Conservation (phyloP, 345 rosid genomes). For the Iberis pinnata region DNA sequence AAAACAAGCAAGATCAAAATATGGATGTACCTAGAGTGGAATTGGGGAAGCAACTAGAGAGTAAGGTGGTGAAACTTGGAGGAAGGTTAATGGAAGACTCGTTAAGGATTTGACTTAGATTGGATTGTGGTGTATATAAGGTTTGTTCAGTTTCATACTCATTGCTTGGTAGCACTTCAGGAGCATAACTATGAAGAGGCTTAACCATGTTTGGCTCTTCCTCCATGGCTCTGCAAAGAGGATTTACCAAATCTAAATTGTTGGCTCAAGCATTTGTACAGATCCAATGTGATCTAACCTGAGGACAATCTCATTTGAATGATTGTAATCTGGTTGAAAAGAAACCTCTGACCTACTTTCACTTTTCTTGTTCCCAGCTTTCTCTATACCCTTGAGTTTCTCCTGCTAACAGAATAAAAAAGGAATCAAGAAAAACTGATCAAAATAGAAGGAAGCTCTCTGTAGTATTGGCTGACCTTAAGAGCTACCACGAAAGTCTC, state of each 20-base stretch:
- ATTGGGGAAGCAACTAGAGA: slow-evolving; percentile 46
- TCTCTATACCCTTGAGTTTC: slow-evolving; percentile 31
- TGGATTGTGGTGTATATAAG: slow-evolving; percentile 25
- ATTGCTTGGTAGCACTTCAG: slow-evolving; percentile 32
- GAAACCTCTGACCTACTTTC: slow-evolving; percentile 44
- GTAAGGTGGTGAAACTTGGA: slow-evolving; percentile 75
- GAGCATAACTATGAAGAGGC: slow-evolving; percentile 27
- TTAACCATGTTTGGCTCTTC: slow-evolving; percentile 28
- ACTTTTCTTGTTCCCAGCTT: slow-evolving; percentile 30
- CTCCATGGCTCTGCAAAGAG: slow-evolving; percentile 36
- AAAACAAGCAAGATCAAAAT: slow-evolving; percentile 15
- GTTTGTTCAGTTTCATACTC: slow-evolving; percentile 37
- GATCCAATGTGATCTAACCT: slow-evolving; percentile 36
- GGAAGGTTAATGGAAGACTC: slow-evolving; percentile 40
- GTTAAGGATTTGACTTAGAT: slow-evolving; percentile 20
- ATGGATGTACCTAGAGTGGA: slow-evolving; percentile 40
- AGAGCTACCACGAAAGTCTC: slow-evolving; percentile 46
- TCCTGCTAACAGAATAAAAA: slow-evolving; percentile 37
- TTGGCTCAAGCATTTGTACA: background rate
- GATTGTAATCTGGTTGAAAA: slow-evolving; percentile 39
- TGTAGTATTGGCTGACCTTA: slow-evolving; percentile 39
- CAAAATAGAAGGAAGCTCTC: slow-evolving; percentile 1
- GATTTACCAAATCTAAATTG: slow-evolving; percentile 4
- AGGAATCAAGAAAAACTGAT: slow-evolving; percentile 9
- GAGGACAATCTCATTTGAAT: slow-evolving; percentile 25